These are phyloP conservation scores for Zygoascus flipseniorum DNA, from an alignment of 805 yeast species.

Conservation along the genomic window DNA sequence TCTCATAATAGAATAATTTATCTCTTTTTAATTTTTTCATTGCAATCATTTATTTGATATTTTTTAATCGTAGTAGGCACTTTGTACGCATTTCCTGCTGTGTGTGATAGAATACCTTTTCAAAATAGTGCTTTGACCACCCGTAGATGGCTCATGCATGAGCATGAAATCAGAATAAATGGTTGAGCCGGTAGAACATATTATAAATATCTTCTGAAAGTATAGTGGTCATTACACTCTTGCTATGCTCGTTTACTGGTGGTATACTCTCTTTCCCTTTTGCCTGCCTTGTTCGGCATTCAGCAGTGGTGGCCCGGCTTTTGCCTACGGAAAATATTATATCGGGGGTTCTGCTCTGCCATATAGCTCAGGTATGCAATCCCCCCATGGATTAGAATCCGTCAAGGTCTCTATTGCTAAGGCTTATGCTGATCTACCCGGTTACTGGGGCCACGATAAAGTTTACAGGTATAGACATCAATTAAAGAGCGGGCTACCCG, in stretches of 20 bases:
- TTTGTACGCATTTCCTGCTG: no score
- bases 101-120: no score
- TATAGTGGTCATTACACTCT: no score
- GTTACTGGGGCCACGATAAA: constrained; percentile 7
- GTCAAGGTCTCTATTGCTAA: neutral
- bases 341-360: constrained; percentile 7
- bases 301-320: neutral
- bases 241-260: no score
- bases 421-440: constrained; percentile 6
- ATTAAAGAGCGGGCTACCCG: neutral
- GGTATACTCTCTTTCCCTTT: no score
- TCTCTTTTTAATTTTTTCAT: no score
- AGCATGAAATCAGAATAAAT: neutral
- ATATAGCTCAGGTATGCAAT: constrained; percentile 4
- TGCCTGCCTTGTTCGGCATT: no score
- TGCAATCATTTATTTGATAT: no score
- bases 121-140: neutral
- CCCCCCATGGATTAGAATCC: constrained; percentile 4
- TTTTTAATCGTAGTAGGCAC: no score
- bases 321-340: constrained; percentile 5
- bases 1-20: no score
- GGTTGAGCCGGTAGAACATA: neutral
- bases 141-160: neutral
- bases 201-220: neutral
- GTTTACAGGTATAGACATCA: constrained; percentile 5